Percentiles rank a stretch among this genome's conserved stretches.
Evolutionary conservation across 441 rosid genomes (phyloP).

Genomic region (Erodium moschatum): DNA sequence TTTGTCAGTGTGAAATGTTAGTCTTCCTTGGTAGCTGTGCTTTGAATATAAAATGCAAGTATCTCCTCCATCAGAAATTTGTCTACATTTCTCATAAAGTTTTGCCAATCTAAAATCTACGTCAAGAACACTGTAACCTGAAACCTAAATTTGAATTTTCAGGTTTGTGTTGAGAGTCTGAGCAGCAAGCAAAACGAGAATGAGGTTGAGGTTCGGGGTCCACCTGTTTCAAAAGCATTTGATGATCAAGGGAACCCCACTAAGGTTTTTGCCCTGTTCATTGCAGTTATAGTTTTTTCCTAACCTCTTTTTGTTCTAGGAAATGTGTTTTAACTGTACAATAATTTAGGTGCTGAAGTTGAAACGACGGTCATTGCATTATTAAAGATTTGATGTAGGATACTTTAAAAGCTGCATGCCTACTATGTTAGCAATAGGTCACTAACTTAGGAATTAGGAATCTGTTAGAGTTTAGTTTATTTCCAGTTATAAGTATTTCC

Average conservation of each 20-base stretch:
- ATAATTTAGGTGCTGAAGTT: constrained; percentile 16
- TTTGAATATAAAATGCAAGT: not conserved
- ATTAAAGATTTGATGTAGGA: not conserved
- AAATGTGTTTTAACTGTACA: constrained; percentile 14
- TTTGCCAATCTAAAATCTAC: not conserved
- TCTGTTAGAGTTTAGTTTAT: too few species aligned
- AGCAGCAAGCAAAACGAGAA: constrained; percentile 61
- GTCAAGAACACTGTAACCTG: not conserved
- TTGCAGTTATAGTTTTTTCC: constrained; percentile 16
- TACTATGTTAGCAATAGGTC: too few species aligned
- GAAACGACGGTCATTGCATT: not conserved
- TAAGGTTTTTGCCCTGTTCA: constrained; percentile 44
- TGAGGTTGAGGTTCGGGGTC: constrained; percentile 86
- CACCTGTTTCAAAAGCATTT: constrained; percentile 87
- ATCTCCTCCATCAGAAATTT: not conserved
- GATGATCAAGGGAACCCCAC: constrained; percentile 83
- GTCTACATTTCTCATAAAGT: not conserved
- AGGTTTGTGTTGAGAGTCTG: constrained; percentile 64
- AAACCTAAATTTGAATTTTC: constrained; percentile 23
- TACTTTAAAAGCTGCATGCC: not conserved
- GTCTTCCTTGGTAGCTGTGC: not conserved
- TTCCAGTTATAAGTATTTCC: too few species aligned
- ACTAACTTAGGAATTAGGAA: too few species aligned
- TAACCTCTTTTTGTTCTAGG: constrained; percentile 10
- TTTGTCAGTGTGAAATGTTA: not conserved